A percentile compares a stretch with the other conserved stretches of the same genome.
Evolutionary conservation across 139 green algal genomes (phyloP).

Genomic region (Chlamydomonas incerta): DNA sequence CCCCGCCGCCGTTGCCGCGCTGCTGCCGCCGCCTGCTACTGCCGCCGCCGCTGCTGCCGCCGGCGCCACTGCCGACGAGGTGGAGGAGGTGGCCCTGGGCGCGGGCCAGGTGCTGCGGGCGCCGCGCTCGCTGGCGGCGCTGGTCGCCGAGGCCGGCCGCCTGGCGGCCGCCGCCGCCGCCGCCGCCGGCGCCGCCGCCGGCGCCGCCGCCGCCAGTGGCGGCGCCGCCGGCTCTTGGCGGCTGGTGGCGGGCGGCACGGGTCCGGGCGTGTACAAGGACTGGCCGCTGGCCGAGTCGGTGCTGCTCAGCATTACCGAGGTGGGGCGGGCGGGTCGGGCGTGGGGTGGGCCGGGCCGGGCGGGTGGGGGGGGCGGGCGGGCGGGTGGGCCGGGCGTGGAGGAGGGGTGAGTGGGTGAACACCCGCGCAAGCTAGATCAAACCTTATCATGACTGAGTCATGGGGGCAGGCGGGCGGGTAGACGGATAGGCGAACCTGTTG

Average conservation of each 20-base stretch:
- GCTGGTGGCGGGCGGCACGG: slow-evolving; percentile 70
- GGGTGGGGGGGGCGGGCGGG: no score
- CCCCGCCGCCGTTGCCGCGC: no score
- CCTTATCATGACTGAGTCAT: no score
- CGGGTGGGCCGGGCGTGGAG: no score
- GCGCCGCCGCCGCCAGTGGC: background rate
- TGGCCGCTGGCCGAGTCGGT: slow-evolving; percentile 24
- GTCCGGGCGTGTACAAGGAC: slow-evolving; percentile 69
- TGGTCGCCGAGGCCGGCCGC: slow-evolving; percentile 33
- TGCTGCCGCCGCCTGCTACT: background rate
- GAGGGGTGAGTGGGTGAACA: no score
- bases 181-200: slow-evolving; percentile 22
- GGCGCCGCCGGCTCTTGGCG: background rate
- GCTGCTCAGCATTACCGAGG: slow-evolving; percentile 24
- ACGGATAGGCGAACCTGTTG: no score
- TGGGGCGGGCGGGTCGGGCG: no score
- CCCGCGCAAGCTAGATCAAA: no score
- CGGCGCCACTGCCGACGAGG: no score
- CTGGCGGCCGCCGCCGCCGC: background rate
- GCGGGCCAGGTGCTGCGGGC: background rate
- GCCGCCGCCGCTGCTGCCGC: background rate
- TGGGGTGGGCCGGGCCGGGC: no score
- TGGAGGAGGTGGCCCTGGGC: background rate
- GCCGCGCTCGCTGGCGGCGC: slow-evolving; percentile 41
- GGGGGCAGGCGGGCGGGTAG: no score